These are phyloP conservation scores for Amoeboaphelidium occidentale DNA, from an alignment of 371 early-diverging fungal species.

Conservation along the genomic window DNA sequence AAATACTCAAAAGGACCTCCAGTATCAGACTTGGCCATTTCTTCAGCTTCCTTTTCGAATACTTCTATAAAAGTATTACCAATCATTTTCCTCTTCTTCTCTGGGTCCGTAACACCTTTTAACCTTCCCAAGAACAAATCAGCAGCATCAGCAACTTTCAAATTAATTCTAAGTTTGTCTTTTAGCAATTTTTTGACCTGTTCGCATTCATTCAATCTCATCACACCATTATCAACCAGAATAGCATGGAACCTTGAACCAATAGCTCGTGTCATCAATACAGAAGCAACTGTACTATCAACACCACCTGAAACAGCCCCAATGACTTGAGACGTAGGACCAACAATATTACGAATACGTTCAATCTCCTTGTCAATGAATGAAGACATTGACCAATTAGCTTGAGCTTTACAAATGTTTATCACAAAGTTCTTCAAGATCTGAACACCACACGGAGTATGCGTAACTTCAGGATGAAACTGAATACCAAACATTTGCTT, in stretches of 20 bases:
- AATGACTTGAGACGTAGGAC: constrained; percentile 71
- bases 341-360: constrained; percentile 68
- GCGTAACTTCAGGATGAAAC: constrained; percentile 95
- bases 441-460: constrained; percentile 60
- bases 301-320: constrained; percentile 95
- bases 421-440: constrained; percentile 76
- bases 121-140: constrained; percentile 65
- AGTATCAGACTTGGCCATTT: constrained; percentile 43
- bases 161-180: constrained; percentile 76
- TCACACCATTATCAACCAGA: constrained; percentile 90
- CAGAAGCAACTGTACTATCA: constrained; percentile 86
- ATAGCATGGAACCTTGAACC: constrained; percentile 89
- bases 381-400: constrained; percentile 81
- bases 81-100: constrained; percentile 89
- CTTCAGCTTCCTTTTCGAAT: constrained; percentile 74
- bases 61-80: constrained; percentile 94
- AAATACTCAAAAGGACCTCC: constrained; percentile 60
- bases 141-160: constrained; percentile 69
- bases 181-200: constrained; percentile 52
- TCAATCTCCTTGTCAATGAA: constrained; percentile 90
- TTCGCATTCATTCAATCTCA: constrained; percentile 83
- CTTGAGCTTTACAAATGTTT: constrained; percentile 49
- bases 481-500: constrained; percentile 74
- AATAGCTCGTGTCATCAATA: constrained; percentile 83
- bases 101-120: constrained; percentile 78